These are phyloP conservation scores for Lactifluus rugatus DNA, from an alignment of 768 basidiomycete species.

Conservation along the genomic window DNA sequence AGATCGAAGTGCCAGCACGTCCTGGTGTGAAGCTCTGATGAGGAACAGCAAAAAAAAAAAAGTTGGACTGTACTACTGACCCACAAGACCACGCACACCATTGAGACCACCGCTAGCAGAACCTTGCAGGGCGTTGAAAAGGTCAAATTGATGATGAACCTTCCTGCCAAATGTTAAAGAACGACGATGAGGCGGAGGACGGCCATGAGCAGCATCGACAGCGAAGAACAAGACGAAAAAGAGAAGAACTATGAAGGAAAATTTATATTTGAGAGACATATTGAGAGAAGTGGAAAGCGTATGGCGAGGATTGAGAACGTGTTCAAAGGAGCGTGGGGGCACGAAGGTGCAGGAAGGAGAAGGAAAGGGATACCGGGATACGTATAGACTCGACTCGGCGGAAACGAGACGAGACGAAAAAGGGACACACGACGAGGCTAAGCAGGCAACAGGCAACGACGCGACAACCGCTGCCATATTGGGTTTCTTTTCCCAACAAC, in stretches of 20 bases:
- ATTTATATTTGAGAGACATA: not conserved
- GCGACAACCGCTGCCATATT: too few relatives aligned
- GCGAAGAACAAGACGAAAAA: not conserved
- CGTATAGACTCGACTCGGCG: not conserved
- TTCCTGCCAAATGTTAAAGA: not conserved
- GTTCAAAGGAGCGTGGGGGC: slow-evolving; percentile 14
- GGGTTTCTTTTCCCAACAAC: too few relatives aligned
- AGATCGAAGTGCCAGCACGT: not conserved
- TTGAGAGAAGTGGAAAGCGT: not conserved
- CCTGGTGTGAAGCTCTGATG: not conserved
- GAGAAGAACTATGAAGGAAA: slow-evolving; percentile 3
- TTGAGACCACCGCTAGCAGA: too few relatives aligned
- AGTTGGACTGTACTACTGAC: not conserved
- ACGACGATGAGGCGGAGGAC: slow-evolving; percentile 1
- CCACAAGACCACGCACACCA: not conserved
- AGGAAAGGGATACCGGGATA: too few relatives aligned
- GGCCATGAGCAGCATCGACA: slow-evolving; percentile 1
- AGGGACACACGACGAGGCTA: too few relatives aligned
- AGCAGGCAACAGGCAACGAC: too few relatives aligned
- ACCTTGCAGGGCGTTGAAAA: not conserved
- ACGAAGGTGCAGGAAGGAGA: slow-evolving; percentile 1
- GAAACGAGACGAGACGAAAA: not conserved
- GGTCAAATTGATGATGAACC: not conserved
- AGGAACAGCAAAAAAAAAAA: not conserved
- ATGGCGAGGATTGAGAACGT: not conserved